A percentile compares a stretch with the other conserved stretches of the same genome.
Conservation (phyloP, 805 yeast genomes). For the Vanderwaltozyma verrucispora region DNA sequence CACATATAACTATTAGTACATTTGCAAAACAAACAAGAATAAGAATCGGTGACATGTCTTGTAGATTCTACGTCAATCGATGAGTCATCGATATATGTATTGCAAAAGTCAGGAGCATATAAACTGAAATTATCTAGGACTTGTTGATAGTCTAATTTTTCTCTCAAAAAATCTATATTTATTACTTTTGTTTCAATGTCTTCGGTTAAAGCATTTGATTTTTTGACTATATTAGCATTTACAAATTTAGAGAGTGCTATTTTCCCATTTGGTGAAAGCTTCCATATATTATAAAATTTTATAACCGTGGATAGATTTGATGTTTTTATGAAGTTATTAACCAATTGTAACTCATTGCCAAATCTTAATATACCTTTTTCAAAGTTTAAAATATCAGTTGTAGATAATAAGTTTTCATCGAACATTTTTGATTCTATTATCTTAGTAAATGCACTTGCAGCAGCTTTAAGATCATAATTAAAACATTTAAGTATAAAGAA, state of each 20-base stretch:
- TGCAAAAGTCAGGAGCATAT: constrained; percentile 10
- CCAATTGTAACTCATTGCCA: constrained; percentile 75
- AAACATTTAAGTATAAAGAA: constrained; percentile 42
- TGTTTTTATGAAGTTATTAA: constrained; percentile 55
- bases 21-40: constrained; percentile 65
- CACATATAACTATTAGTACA: constrained; percentile 28
- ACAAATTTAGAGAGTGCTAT: constrained; percentile 68
- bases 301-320: constrained; percentile 71
- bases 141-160: background rate
- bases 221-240: constrained; percentile 25
- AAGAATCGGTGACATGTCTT: constrained; percentile 23
- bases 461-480: constrained; percentile 40
- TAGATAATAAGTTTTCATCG: constrained; percentile 50
- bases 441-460: constrained; percentile 36
- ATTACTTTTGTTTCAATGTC: too few species aligned
- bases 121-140: background rate
- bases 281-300: constrained; percentile 83
- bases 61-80: constrained; percentile 54
- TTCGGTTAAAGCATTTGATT: too few species aligned
- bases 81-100: constrained; percentile 35
- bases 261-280: constrained; percentile 67
- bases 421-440: constrained; percentile 37
- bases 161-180: background rate
- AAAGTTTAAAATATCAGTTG: constrained; percentile 69
- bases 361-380: constrained; percentile 60